Percentiles rank a stretch among this genome's conserved stretches.
phyloP scores from a whole-genome alignment of 345 rosid genomes.

The Populus davidiana region DNA sequence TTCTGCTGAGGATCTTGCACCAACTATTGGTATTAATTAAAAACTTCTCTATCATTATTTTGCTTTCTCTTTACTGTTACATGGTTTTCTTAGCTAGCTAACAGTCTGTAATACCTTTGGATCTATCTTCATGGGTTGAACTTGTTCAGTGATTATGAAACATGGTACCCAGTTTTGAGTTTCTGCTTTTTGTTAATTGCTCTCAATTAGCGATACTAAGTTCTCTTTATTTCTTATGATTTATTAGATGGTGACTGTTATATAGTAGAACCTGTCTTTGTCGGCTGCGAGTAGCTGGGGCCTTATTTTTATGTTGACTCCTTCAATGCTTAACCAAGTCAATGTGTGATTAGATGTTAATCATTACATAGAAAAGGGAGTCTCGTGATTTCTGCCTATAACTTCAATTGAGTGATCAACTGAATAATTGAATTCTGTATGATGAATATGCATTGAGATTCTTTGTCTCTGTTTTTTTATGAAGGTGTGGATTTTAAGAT shows the following conservation, averaged over 20 bases:
- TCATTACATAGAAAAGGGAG: neutral
- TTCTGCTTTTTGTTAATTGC: neutral
- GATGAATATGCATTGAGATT: neutral
- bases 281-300: neutral
- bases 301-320: neutral
- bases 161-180: neutral
- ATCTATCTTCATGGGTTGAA: slow-evolving; percentile 5
- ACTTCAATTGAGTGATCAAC: neutral
- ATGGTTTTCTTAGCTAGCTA: neutral
- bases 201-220: neutral
- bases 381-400: neutral
- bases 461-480: neutral
- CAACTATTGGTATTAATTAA: slow-evolving; percentile 67
- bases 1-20: slow-evolving; percentile 70
- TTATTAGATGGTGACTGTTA: neutral
- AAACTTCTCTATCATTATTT: neutral
- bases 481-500: slow-evolving; percentile 97
- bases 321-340: too few relatives aligned
- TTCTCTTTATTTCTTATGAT: neutral
- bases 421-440: neutral
- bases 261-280: too few relatives aligned
- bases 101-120: slow-evolving; percentile 1
- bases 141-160: neutral
- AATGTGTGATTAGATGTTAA: neutral
- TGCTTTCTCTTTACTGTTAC: neutral